Conservation (phyloP, 345 rosid genomes). For the Moricandia arvensis region DNA sequence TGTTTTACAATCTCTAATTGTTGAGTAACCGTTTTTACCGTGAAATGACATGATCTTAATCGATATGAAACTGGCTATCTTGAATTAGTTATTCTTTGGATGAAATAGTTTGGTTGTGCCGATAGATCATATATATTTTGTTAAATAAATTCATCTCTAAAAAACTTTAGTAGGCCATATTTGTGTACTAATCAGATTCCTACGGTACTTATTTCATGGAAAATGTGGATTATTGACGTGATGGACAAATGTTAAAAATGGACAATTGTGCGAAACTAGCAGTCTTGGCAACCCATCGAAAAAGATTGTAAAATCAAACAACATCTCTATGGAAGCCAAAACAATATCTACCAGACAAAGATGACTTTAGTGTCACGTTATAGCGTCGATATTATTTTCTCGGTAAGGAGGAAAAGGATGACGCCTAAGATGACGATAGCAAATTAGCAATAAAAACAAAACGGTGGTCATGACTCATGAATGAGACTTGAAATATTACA, state of each 20-base stretch:
- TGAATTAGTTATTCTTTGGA: no score
- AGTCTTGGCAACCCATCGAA: neutral
- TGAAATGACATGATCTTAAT: no score
- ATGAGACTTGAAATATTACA: neutral
- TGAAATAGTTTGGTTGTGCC: no score
- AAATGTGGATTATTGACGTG: conserved; percentile 4
- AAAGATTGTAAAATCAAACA: conserved; percentile 1
- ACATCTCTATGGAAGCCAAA: conserved; percentile 8
- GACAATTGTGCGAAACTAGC: conserved; percentile 4
- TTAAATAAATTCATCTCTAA: no score
- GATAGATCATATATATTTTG: no score
- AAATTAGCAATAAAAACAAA: neutral
- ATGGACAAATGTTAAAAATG: neutral
- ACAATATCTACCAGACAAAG: conserved; percentile 11
- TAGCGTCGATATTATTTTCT: neutral
- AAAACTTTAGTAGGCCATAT: no score
- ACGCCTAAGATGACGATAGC: conserved; percentile 7
- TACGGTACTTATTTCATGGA: no score
- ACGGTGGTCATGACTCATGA: conserved; percentile 15
- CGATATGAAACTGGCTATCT: no score
- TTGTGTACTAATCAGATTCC: no score
- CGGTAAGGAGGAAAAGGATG: neutral
- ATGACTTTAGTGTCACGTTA: conserved; percentile 10
- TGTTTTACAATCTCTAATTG: no score
- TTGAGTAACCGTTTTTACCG: no score